phyloP scores from a whole-genome alignment of 192 early-diverging fungal genomes.

The Radiomyces spectabilis region DNA sequence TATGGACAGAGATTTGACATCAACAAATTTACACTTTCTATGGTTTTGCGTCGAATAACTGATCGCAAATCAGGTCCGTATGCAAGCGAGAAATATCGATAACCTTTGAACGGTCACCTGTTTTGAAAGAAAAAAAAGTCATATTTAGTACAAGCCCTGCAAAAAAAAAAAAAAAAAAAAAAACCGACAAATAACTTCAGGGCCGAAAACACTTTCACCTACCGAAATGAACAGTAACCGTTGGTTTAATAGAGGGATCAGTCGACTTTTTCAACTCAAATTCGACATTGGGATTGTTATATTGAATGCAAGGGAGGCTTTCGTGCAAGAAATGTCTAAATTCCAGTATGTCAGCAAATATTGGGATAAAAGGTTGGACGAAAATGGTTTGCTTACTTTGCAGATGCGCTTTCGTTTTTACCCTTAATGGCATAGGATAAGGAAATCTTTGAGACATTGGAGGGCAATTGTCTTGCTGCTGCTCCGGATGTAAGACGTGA shows the following conservation, averaged over 20 bases:
- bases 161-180: background rate
- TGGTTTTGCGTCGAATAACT: constrained; percentile 6
- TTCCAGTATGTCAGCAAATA: background rate
- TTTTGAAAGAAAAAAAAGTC: background rate
- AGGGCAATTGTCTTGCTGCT: constrained; percentile 35
- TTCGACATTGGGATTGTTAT: constrained; percentile 42
- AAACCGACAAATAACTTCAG: background rate
- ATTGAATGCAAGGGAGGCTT: constrained; percentile 45
- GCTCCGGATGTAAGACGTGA: constrained; percentile 28
- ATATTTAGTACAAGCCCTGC: background rate
- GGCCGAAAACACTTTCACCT: too few relatives aligned
- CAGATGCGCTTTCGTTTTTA: constrained; percentile 38
- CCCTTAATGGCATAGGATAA: constrained; percentile 34
- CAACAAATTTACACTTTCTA: too few relatives aligned
- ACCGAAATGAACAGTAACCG: constrained; percentile 47
- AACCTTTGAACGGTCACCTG: background rate
- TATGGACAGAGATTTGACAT: too few relatives aligned
- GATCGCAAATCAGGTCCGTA: constrained; percentile 9
- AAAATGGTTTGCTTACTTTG: constrained; percentile 31
- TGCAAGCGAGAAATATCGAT: constrained; percentile 14
- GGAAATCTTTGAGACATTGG: constrained; percentile 42
- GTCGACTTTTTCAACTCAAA: constrained; percentile 36
- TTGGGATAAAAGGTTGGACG: background rate
- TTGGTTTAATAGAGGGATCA: constrained; percentile 31
- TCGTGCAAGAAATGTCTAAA: constrained; percentile 45